Conservation (phyloP, 148 eudicot species). For the Drosera capensis region DNA sequence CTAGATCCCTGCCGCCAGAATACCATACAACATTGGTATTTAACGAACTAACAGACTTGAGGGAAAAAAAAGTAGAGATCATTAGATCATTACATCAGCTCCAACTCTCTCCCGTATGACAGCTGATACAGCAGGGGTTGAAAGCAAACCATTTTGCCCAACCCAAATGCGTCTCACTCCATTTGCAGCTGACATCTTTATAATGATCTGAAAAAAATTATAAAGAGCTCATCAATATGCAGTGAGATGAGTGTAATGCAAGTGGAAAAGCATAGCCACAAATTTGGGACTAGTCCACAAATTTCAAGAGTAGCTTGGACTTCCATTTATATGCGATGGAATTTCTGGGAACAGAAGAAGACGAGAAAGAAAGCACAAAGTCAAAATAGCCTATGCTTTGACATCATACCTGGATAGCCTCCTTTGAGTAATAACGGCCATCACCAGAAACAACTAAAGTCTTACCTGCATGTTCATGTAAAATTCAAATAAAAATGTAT, state of each 20-base stretch:
- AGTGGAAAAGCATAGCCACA: too few relatives aligned
- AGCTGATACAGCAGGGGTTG: constrained; percentile 98
- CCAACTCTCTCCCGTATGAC: constrained; percentile 91
- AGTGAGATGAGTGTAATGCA: too few relatives aligned
- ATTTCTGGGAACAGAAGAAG: too few relatives aligned
- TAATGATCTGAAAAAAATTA: constrained; percentile 93
- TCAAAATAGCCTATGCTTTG: too few relatives aligned
- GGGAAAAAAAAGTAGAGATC: too few relatives aligned
- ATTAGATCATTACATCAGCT: constrained; percentile 48
- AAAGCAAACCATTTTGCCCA: constrained; percentile 80
- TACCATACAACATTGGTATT: not conserved
- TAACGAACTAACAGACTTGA: too few relatives aligned
- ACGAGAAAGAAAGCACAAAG: too few relatives aligned
- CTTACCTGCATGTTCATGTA: constrained; percentile 36
- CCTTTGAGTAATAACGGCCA: constrained; percentile 90
- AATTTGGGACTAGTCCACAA: too few relatives aligned
- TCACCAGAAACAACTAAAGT: constrained; percentile 98
- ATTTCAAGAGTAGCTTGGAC: too few relatives aligned
- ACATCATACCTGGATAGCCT: constrained; percentile 71
- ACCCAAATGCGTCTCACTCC: constrained; percentile 94
- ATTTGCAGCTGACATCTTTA: constrained; percentile 96
- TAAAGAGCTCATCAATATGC: too few relatives aligned
- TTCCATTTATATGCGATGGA: too few relatives aligned
- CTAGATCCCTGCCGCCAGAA: constrained; percentile 50
- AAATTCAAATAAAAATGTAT: not conserved